phyloP scores from a whole-genome alignment of 2,329 filamentous ascomycete species.

The Cyanodermella asteris region DNA sequence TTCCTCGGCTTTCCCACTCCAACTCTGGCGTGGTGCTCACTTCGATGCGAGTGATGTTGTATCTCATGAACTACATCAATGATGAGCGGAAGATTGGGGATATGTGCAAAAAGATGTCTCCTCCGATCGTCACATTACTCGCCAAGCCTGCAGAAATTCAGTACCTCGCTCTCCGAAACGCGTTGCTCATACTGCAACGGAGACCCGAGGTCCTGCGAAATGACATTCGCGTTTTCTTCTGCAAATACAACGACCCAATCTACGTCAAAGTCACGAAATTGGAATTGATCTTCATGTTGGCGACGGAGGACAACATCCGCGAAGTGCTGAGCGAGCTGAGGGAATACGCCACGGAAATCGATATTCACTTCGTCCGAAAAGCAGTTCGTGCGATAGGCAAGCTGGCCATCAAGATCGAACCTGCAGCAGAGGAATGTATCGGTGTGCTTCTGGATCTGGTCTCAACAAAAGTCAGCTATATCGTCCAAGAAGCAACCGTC shows the following conservation, averaged over 20 bases:
- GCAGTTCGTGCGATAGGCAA: conserved; percentile 95
- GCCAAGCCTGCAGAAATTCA: conserved; percentile 98
- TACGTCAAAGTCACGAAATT: conserved; percentile 99
- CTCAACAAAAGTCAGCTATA: conserved; percentile 94
- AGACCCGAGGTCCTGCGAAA: conserved; percentile 84
- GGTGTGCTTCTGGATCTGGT: conserved; percentile 82
- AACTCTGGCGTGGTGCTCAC: conserved; percentile 94
- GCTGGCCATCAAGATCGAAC: conserved; percentile 95
- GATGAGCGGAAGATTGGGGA: conserved; percentile 74
- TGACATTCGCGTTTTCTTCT: conserved; percentile 97
- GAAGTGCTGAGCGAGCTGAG: conserved; percentile 84
- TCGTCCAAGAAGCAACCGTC: conserved; percentile 95
- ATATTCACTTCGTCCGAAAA: conserved; percentile 96
- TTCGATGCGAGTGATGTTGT: conserved; percentile 86
- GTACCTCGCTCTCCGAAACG: conserved; percentile 83
- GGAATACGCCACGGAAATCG: conserved; percentile 93
- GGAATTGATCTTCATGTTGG: conserved; percentile 97
- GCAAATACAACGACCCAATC: conserved; percentile 99
- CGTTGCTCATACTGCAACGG: conserved; percentile 77
- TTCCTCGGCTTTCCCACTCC: conserved; percentile 86
- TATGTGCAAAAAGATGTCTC: conserved; percentile 80
- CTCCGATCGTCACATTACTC: conserved; percentile 78
- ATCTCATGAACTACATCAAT: conserved; percentile 95
- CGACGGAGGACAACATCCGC: conserved; percentile 83
- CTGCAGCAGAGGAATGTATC: conserved; percentile 75